These are phyloP conservation scores for Misopates orontium DNA, from an alignment of 257 asterid genomes.

Conservation along the genomic window DNA sequence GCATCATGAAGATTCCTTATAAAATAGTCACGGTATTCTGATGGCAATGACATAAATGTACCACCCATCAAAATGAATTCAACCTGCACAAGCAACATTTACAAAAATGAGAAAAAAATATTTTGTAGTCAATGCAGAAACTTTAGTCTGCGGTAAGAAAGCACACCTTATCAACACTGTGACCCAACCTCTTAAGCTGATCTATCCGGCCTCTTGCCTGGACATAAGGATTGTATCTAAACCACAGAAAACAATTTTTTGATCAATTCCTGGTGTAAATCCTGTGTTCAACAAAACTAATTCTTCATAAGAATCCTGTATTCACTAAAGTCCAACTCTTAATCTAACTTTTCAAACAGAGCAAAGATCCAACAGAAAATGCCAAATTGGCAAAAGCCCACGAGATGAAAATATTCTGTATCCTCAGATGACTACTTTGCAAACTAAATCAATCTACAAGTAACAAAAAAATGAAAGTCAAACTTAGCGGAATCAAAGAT, in stretches of 20 bases:
- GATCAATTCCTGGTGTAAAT: conserved; percentile 13
- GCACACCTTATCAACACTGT: conserved; percentile 94
- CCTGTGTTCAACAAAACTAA: not conserved
- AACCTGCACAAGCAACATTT: conserved; percentile 56
- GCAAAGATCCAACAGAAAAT: conserved; percentile 11
- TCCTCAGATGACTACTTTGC: not conserved
- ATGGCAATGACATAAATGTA: conserved; percentile 96
- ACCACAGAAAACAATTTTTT: conserved; percentile 21
- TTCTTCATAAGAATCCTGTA: too few relatives aligned
- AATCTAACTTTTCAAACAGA: conserved; percentile 8
- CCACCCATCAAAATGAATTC: conserved; percentile 99
- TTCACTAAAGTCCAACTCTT: not conserved
- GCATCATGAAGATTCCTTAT: conserved; percentile 96
- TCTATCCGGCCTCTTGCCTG: conserved; percentile 98
- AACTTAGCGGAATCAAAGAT: not conserved
- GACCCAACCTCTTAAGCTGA: conserved; percentile 97
- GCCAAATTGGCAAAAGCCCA: conserved; percentile 10
- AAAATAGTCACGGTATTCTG: conserved; percentile 93
- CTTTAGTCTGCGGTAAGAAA: conserved; percentile 23
- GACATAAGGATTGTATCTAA: conserved; percentile 93
- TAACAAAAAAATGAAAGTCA: not conserved
- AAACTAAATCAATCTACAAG: not conserved
- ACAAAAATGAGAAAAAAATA: conserved; percentile 7
- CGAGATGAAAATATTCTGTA: not conserved
- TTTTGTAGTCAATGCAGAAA: conserved; percentile 3